phyloP scores from a whole-genome alignment of 257 asterid genomes.

The Parsonsia alboflavescens region DNA sequence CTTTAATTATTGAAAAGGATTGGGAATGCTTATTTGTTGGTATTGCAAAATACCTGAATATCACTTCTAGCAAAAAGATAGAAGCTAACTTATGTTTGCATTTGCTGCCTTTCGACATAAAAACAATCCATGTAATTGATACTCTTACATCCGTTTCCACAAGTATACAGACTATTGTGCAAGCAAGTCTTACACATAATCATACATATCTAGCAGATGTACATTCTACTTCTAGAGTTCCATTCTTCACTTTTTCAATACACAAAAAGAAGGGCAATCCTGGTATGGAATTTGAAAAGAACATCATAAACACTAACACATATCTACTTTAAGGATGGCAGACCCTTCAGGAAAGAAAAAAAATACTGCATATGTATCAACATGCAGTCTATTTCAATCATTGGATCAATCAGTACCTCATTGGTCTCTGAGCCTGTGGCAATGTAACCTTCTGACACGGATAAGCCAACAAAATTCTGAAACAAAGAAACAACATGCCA shows the following conservation, averaged over 20 bases:
- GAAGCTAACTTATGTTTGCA: too few relatives aligned
- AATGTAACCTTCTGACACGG: conserved; percentile 88
- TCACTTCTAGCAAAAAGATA: background rate
- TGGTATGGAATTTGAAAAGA: too few relatives aligned
- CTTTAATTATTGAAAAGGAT: background rate
- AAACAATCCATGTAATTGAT: too few relatives aligned
- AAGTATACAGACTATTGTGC: too few relatives aligned
- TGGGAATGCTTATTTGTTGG: background rate
- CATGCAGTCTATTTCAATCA: background rate
- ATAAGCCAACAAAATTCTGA: conserved; percentile 95
- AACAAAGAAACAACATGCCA: conserved; percentile 16
- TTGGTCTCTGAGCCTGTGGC: conserved; percentile 97
- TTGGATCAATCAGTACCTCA: conserved; percentile 48
- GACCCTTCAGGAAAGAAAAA: background rate
- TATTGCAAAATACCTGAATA: background rate
- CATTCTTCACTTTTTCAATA: too few relatives aligned
- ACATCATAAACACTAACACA: too few relatives aligned
- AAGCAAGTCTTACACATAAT: too few relatives aligned
- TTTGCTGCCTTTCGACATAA: background rate
- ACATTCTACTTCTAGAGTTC: too few relatives aligned
- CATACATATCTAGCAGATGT: too few relatives aligned
- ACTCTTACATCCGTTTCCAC: too few relatives aligned
- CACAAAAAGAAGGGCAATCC: too few relatives aligned
- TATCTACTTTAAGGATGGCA: too few relatives aligned
- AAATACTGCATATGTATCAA: background rate